phyloP scores from a whole-genome alignment of 2,329 filamentous ascomycete genomes.

The Aureobasidium sp. region DNA sequence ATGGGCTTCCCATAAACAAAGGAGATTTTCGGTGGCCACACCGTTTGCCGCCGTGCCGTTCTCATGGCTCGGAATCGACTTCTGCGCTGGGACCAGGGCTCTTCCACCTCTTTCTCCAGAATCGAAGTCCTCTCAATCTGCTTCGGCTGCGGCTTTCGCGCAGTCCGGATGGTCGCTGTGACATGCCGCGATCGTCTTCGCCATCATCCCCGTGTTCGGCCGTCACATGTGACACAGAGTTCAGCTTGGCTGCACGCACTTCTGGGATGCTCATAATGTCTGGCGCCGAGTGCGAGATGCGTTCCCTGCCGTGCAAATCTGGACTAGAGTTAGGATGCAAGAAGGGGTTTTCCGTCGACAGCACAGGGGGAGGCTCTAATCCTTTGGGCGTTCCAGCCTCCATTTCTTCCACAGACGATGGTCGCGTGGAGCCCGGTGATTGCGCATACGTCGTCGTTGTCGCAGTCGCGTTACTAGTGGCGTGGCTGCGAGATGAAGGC shows the following conservation, averaged over 20 bases:
- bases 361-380: conserved; percentile 4
- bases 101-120: conserved; percentile 28
- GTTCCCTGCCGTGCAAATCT: conserved; percentile 6
- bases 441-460: conserved; percentile 23
- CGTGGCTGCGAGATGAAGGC: conserved; percentile 28
- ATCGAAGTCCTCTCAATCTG: conserved; percentile 30
- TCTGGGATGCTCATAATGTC: conserved; percentile 13
- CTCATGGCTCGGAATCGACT: conserved; percentile 1
- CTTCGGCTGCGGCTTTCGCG: conserved; percentile 30
- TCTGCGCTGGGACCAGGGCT: conserved; percentile 7
- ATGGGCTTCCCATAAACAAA: background rate
- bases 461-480: conserved; percentile 28
- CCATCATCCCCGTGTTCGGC: background rate
- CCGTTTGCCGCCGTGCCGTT: background rate
- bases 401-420: conserved; percentile 28
- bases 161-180: conserved; percentile 1
- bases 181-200: conserved; percentile 7
- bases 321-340: conserved; percentile 12
- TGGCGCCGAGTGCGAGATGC: conserved; percentile 6
- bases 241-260: background rate
- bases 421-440: conserved; percentile 27
- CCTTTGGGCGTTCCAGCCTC: conserved; percentile 25
- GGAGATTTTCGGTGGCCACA: background rate
- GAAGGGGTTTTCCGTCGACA: conserved; percentile 15
- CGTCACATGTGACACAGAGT: background rate